Conservation (phyloP, 1,284 basidiomycete genomes). For the Spongiforma sp. region DNA sequence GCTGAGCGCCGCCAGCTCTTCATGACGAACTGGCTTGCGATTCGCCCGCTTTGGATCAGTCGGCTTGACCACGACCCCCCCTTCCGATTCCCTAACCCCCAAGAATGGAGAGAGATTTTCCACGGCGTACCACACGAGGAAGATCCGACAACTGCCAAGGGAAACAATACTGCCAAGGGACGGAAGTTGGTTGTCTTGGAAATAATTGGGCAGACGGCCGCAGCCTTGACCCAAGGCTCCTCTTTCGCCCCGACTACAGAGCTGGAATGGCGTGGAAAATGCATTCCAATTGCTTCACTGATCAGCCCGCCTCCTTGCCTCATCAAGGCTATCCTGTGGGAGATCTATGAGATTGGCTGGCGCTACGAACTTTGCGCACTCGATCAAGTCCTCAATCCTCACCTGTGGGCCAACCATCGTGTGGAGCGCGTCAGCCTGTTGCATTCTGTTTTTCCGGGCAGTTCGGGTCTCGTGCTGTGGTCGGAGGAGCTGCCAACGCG, state of each 20-base stretch:
- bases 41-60: conserved; percentile 1
- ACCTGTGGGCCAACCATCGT: background rate
- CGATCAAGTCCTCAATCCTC: background rate
- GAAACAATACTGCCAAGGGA: background rate
- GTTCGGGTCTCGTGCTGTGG: background rate
- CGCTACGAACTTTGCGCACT: background rate
- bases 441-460: background rate
- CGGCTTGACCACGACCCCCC: background rate
- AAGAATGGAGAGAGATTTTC: background rate
- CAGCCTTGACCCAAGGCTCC: background rate
- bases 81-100: background rate
- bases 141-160: background rate
- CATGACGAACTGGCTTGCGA: conserved; percentile 12
- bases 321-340: too few relatives aligned
- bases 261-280: too few relatives aligned
- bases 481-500: background rate
- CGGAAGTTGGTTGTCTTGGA: background rate
- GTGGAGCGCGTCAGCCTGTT: background rate
- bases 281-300: too few relatives aligned
- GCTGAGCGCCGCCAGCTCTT: background rate
- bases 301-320: too few relatives aligned
- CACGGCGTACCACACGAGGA: background rate
- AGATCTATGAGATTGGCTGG: conserved; percentile 1
- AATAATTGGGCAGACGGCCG: background rate
- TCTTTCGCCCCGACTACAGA: background rate